Percentiles rank a stretch among this genome's conserved stretches.
phyloP scores from a whole-genome alignment of 257 asterid species.

The Cruciata laevipes region DNA sequence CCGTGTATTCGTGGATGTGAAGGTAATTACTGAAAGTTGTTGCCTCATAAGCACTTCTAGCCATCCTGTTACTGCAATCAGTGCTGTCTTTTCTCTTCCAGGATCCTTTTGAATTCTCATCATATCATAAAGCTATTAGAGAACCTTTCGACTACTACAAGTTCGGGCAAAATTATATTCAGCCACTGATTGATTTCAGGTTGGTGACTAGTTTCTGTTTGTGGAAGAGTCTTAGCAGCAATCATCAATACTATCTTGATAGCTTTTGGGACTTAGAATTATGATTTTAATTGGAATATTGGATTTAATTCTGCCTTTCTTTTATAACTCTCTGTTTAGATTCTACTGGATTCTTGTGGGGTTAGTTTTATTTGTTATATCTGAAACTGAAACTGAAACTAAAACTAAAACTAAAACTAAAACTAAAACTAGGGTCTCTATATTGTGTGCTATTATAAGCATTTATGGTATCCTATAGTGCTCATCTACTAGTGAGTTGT shows the following conservation, averaged over 20 bases:
- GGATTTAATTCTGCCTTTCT: neutral
- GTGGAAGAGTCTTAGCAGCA: neutral
- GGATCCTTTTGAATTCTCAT: conserved; percentile 73
- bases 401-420: too few relatives aligned
- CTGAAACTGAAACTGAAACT: too few relatives aligned
- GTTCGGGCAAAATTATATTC: conserved; percentile 71
- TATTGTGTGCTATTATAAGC: neutral
- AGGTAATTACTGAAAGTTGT: conserved; percentile 38
- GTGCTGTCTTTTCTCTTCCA: conserved; percentile 27
- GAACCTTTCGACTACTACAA: conserved; percentile 84
- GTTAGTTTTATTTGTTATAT: neutral
- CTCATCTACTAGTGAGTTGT: neutral
- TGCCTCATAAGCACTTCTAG: neutral
- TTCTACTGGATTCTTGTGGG: neutral
- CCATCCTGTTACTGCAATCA: neutral
- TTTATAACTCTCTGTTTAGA: neutral
- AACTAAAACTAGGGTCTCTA: neutral
- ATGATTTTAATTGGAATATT: neutral
- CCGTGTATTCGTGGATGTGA: conserved; percentile 68
- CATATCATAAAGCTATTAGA: conserved; percentile 74
- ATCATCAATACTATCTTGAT: neutral
- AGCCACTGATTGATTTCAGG: conserved; percentile 77
- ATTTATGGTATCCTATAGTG: neutral
- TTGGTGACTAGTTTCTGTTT: conserved; percentile 20
- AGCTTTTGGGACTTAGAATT: neutral